phyloP scores from a whole-genome alignment of 2,329 filamentous ascomycete genomes.

The Penicillium paneum region DNA sequence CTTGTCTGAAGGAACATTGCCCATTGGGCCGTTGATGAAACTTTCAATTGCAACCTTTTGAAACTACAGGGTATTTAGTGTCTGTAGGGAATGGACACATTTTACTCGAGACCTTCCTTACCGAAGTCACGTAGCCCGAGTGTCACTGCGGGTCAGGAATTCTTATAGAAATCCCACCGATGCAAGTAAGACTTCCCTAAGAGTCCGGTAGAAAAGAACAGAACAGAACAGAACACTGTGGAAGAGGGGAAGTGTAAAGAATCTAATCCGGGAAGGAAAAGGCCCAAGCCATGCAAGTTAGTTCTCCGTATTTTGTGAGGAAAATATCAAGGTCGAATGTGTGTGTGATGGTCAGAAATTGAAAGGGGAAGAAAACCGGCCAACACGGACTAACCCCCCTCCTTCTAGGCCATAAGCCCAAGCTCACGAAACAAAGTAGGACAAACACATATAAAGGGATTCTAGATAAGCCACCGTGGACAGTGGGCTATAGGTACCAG shows the following conservation, averaged over 20 bases:
- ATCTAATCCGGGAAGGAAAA: not conserved
- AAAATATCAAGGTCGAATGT: no score
- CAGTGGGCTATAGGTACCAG: not conserved
- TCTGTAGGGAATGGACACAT: not conserved
- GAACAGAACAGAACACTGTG: not conserved
- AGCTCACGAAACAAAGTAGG: not conserved
- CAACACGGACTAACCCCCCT: not conserved
- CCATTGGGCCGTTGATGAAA: slow-evolving; percentile 23
- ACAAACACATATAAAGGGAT: not conserved
- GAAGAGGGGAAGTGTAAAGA: not conserved
- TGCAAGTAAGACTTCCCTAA: not conserved
- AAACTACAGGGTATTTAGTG: not conserved
- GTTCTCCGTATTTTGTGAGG: not conserved
- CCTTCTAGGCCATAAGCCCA: not conserved
- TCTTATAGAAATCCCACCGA: not conserved
- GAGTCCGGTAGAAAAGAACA: not conserved
- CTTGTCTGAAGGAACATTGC: slow-evolving; percentile 27
- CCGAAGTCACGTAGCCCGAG: not conserved
- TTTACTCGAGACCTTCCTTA: not conserved
- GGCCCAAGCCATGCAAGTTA: not conserved
- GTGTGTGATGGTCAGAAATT: not conserved
- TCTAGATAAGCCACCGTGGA: not conserved
- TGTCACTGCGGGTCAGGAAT: not conserved
- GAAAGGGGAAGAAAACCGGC: slow-evolving; percentile 2
- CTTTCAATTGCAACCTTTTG: not conserved